Percentiles rank a stretch among this genome's conserved stretches.
Conservation (phyloP, 371 early-diverging fungal species). For the Rhizopus delemar region DNA sequence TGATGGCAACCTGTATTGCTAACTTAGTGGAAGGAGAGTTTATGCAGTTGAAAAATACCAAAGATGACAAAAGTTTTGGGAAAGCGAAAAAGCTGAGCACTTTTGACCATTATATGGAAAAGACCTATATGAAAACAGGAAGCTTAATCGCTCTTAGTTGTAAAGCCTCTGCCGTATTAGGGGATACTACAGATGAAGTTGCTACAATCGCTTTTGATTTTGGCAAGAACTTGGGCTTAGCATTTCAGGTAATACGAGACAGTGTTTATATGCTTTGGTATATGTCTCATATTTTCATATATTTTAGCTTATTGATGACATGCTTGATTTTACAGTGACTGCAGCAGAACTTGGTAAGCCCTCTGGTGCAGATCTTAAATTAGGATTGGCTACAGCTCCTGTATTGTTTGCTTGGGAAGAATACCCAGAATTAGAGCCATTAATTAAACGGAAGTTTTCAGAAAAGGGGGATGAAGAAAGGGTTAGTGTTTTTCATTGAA, state of each 20-base stretch:
- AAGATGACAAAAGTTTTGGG: conserved; percentile 57
- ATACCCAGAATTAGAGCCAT: conserved; percentile 79
- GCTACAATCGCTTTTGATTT: conserved; percentile 79
- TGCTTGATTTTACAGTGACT: conserved; percentile 85
- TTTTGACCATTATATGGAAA: conserved; percentile 86
- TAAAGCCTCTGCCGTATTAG: conserved; percentile 79
- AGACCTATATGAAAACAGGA: conserved; percentile 91
- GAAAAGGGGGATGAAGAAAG: conserved; percentile 64
- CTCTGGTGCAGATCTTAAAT: conserved; percentile 84
- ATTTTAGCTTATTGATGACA: conserved; percentile 83
- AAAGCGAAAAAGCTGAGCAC: conserved; percentile 32
- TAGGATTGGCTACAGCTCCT: conserved; percentile 93
- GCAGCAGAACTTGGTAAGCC: conserved; percentile 88
- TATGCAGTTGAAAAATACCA: conserved; percentile 89
- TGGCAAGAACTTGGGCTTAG: conserved; percentile 88
- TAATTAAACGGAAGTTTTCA: conserved; percentile 86
- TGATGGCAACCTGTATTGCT: conserved; percentile 89
- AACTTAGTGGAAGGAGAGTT: conserved; percentile 97
- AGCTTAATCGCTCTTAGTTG: conserved; percentile 90
- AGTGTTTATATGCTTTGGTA: not conserved
- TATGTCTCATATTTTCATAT: not conserved
- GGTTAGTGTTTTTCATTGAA: conserved; percentile 24
- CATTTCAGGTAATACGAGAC: conserved; percentile 75
- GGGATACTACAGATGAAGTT: conserved; percentile 69
- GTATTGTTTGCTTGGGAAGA: conserved; percentile 92